phyloP scores from a whole-genome alignment of 139 green algal species.

The Coelastrella sp. region DNA sequence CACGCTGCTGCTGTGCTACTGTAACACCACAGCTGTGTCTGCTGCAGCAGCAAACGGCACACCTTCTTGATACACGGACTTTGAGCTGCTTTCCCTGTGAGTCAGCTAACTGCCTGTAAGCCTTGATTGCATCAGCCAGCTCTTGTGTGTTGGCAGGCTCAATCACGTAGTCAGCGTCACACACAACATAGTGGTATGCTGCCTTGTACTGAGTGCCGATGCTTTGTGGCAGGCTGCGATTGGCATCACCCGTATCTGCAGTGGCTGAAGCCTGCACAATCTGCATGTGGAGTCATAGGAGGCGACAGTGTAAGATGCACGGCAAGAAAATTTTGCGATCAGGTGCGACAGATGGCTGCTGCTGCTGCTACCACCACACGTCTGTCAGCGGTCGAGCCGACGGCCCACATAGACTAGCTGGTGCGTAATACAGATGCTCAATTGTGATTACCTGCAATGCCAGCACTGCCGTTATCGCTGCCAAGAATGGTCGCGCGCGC shows the following conservation, averaged over 20 bases:
- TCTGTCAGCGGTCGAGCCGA: too few relatives aligned
- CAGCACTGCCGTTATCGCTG: too few relatives aligned
- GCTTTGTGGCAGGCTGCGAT: constrained; percentile 16
- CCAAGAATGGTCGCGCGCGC: too few relatives aligned
- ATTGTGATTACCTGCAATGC: too few relatives aligned
- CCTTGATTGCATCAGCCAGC: constrained; percentile 25
- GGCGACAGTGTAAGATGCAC: neutral
- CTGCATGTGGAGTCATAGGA: neutral
- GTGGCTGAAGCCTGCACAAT: neutral
- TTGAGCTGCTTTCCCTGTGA: constrained; percentile 18
- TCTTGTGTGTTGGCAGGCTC: constrained; percentile 16
- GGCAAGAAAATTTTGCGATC: too few relatives aligned
- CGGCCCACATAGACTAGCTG: too few relatives aligned
- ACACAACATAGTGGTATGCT: constrained; percentile 44
- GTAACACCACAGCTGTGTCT: too few relatives aligned
- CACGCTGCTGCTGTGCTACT: too few relatives aligned
- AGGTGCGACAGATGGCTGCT: too few relatives aligned
- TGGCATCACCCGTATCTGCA: neutral
- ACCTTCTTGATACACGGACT: constrained; percentile 28
- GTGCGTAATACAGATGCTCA: too few relatives aligned
- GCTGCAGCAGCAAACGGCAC: neutral
- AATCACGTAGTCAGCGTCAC: constrained; percentile 21
- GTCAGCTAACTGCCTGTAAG: neutral
- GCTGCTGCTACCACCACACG: too few relatives aligned
- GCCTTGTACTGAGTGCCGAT: constrained; percentile 27